Conservation (phyloP, 805 yeast species). For the Candida verbasci region DNA sequence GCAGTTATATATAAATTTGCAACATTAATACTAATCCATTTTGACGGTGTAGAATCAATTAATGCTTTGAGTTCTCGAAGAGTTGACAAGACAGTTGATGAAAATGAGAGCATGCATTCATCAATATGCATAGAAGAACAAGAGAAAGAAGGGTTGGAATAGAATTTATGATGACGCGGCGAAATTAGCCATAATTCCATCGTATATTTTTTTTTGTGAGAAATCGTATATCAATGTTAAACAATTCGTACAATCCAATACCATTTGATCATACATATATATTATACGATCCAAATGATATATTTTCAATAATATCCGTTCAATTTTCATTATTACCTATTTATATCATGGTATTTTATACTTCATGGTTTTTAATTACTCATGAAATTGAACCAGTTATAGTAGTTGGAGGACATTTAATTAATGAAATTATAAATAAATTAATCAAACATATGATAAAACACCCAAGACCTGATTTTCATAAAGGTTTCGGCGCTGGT, state of each 20-base stretch:
- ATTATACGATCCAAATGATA: constrained; percentile 65
- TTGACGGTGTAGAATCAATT: too few species aligned
- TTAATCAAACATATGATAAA: constrained; percentile 57
- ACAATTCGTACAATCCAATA: constrained; percentile 30
- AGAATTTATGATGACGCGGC: too few species aligned
- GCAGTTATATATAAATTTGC: too few species aligned
- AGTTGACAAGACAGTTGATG: too few species aligned
- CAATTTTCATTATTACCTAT: constrained; percentile 79
- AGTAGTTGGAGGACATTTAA: constrained; percentile 80
- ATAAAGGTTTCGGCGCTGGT: constrained; percentile 39
- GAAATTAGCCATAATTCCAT: too few species aligned
- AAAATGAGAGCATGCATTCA: too few species aligned
- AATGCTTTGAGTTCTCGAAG: too few species aligned
- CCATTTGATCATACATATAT: constrained; percentile 89
- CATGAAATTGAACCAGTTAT: constrained; percentile 84
- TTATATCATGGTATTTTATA: constrained; percentile 67
- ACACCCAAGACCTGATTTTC: constrained; percentile 71
- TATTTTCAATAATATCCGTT: constrained; percentile 57
- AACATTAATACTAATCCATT: too few species aligned
- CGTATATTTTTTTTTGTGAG: too few species aligned
- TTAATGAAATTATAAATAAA: constrained; percentile 69
- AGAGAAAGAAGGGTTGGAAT: too few species aligned
- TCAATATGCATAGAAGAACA: too few species aligned
- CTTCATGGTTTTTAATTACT: constrained; percentile 77
- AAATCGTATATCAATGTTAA: too few species aligned